Evolutionary conservation across 768 basidiomycete species (phyloP), one percentile per base, ranked within the genome.

Genomic region (Kwoniella bestiolae): DNA sequence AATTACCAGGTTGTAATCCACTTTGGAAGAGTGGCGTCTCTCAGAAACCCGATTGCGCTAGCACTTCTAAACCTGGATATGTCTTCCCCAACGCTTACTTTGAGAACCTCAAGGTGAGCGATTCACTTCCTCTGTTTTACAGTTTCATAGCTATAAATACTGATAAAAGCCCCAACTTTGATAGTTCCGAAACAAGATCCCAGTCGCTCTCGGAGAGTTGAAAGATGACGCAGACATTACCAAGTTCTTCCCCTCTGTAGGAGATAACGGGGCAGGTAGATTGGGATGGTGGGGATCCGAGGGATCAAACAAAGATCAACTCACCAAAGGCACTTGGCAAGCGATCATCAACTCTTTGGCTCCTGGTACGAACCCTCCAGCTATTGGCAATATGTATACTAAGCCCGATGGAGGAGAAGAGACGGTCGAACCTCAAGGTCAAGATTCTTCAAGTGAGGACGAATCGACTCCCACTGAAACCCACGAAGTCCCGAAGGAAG

Each of bases 1-100:
- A 58, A 7, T 68, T 78, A 0, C 77, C 77, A 14, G 77, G 77
- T 26, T 78, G 77, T 55, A 78, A 78, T 59, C 68, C 68, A 4
- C 52, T 76, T 28, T 78, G 77, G 77, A 65, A 63, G 21, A 56
- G 49, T 2, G 47, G 55, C 25, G 26, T 45, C n/a, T 46, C 51
- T 29, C 58, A 47, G n/a, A 72, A 76, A 32, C 77, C 74, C 3
- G 56, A 56, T 18, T 74, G 74, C 51, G 34, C 23, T 8, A 28
- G 51, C 2, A 23, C 41, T 2, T 16, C 56, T 2, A 58, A 46
- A 4, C 77, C 77, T 3, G 47, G 35, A 8, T 66, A 56, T 32
- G 66, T 70, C 25, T 49, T 35, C 12, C 74, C 77, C 3, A 72
- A 72, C 49, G 51, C 66, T 0, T 67, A 63, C 59, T 78, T 72